Evolutionary conservation across 225 moss, liverwort and hornwort genomes (phyloP).

Genomic region (Pseudoscleropodium purum): DNA sequence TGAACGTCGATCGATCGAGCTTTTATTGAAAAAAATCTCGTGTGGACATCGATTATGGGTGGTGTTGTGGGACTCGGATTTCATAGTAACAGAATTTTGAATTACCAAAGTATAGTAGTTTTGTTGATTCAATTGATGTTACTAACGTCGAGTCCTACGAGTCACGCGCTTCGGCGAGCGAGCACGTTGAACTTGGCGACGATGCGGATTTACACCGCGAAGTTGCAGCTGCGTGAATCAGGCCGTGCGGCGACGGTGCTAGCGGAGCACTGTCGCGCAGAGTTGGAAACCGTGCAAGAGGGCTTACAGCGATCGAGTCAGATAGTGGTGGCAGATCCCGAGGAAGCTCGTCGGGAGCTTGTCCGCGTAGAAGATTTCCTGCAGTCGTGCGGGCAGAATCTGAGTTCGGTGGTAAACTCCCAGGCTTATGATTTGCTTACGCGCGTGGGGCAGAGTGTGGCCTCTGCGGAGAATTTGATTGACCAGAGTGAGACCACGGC

Average conservation of each 20-base stretch:
- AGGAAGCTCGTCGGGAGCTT: conserved; percentile 17
- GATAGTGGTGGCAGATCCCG: conserved; percentile 5
- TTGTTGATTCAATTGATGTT: background rate
- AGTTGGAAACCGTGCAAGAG: background rate
- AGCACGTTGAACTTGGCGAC: conserved; percentile 30
- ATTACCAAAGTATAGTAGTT: background rate
- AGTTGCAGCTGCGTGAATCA: conserved; percentile 18
- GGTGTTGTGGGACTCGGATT: background rate
- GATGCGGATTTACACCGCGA: conserved; percentile 23
- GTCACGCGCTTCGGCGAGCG: background rate
- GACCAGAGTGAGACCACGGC: conserved; percentile 7
- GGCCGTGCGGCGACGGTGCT: background rate
- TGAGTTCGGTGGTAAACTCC: background rate
- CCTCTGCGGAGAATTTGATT: conserved; percentile 26
- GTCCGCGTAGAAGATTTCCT: background rate
- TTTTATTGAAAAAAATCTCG: background rate
- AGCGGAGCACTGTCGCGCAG: background rate
- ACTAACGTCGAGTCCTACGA: background rate
- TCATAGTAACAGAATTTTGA: background rate
- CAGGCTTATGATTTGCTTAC: conserved; percentile 13
- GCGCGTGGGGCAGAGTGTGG: conserved; percentile 23
- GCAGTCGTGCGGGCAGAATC: background rate
- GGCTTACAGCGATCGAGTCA: background rate
- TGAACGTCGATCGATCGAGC: background rate
- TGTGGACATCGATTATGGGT: background rate